A percentile compares a stretch with the other conserved stretches of the same genome.
Evolutionary conservation across 2,329 filamentous ascomycete genomes (phyloP).

Genomic region (Pestalotiopsis sp.): DNA sequence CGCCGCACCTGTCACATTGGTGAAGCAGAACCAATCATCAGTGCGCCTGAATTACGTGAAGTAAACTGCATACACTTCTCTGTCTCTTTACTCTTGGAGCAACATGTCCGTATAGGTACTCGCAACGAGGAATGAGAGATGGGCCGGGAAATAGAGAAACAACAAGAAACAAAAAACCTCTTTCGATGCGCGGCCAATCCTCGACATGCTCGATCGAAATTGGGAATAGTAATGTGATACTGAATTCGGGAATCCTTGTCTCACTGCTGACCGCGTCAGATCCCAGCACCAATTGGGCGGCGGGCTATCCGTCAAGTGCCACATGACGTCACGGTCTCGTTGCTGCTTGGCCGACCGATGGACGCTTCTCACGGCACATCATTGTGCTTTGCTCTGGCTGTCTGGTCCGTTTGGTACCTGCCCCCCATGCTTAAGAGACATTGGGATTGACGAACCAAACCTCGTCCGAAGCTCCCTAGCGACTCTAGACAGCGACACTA

Average conservation of each 20-base stretch:
- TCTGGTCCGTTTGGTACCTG: not conserved
- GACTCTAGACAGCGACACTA: not conserved
- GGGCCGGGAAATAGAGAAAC: not conserved
- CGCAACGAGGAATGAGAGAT: not conserved
- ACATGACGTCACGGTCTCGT: constrained; percentile 10
- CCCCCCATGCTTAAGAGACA: not conserved
- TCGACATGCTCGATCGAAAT: not conserved
- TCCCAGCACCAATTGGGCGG: not conserved
- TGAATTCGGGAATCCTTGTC: not conserved
- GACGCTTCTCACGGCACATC: not conserved
- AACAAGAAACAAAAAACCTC: not conserved
- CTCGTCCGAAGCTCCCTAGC: not conserved
- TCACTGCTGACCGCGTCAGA: not conserved
- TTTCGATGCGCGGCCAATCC: not conserved
- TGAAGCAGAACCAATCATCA: not conserved
- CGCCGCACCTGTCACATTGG: constrained; percentile 8
- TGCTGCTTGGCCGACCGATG: not conserved
- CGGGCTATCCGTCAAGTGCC: constrained; percentile 6
- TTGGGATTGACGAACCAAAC: constrained; percentile 6
- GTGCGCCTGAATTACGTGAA: not conserved
- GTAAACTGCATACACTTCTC: too few relatives aligned
- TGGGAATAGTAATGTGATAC: not conserved
- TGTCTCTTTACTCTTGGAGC: too few relatives aligned
- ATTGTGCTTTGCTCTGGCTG: not conserved
- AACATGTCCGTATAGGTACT: too few relatives aligned